These are phyloP conservation scores for Arthroderma sp. DNA, from an alignment of 2,329 filamentous ascomycete species.

Conservation along the genomic window DNA sequence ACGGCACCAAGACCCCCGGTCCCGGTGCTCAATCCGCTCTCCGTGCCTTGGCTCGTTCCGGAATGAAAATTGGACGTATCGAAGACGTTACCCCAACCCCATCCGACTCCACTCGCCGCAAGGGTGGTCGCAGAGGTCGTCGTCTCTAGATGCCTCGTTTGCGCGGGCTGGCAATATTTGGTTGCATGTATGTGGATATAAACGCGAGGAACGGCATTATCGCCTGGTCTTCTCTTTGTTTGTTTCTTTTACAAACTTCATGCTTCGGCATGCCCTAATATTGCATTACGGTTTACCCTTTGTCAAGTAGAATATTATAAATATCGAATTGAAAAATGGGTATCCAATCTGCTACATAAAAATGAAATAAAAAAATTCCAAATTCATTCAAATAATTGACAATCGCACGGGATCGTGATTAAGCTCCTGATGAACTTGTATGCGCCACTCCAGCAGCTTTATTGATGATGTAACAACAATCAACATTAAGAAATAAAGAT, in stretches of 20 bases:
- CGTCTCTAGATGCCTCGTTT: slow-evolving; percentile 62
- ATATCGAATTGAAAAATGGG: too few species aligned
- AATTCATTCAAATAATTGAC: too few species aligned
- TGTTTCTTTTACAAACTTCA: not conserved
- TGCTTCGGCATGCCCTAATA: too few species aligned
- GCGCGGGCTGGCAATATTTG: slow-evolving; percentile 8
- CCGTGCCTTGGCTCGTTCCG: slow-evolving; percentile 94
- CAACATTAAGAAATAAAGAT: too few species aligned
- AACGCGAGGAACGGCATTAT: slow-evolving; percentile 41
- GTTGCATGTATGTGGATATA: slow-evolving; percentile 33
- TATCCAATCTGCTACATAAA: too few species aligned
- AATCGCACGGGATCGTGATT: too few species aligned
- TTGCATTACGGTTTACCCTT: too few species aligned
- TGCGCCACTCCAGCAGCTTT: too few species aligned
- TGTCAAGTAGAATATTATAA: too few species aligned
- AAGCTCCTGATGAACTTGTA: too few species aligned
- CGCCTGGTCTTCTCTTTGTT: slow-evolving; percentile 38
- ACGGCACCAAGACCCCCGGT: slow-evolving; percentile 99
- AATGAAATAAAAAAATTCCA: too few species aligned
- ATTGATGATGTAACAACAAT: too few species aligned
- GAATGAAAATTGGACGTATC: slow-evolving; percentile 99
- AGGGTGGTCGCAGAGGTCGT: slow-evolving; percentile 99
- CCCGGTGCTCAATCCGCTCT: slow-evolving; percentile 98
- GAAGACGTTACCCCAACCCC: slow-evolving; percentile 99
- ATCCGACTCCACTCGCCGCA: slow-evolving; percentile 97